Percentiles rank a stretch among this genome's conserved stretches.
Conservation (phyloP, 192 early-diverging fungal species). For the Coemansia sp. region DNA sequence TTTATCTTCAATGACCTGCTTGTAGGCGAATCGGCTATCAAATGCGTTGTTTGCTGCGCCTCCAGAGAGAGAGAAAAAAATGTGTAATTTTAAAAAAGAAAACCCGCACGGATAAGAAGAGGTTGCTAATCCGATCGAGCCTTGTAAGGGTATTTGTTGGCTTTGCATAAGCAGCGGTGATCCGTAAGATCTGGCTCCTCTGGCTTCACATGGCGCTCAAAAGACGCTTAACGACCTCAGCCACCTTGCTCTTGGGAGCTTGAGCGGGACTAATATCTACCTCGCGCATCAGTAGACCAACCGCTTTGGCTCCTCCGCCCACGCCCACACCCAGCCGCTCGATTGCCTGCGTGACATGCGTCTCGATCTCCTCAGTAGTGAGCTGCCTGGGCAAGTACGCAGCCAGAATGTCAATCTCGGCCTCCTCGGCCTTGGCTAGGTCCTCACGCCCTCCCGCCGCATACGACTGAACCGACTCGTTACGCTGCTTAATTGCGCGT, state of each 20-base stretch:
- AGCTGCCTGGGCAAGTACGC: constrained; percentile 82
- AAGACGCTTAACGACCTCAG: constrained; percentile 73
- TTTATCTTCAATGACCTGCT: not conserved
- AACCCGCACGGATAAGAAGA: not conserved
- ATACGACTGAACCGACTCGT: constrained; percentile 76
- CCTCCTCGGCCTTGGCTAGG: constrained; percentile 70
- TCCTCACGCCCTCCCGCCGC: constrained; percentile 69
- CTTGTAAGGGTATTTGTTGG: not conserved
- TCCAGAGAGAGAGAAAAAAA: not conserved
- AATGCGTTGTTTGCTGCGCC: not conserved
- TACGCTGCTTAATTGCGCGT: constrained; percentile 78
- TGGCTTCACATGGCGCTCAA: constrained; percentile 28
- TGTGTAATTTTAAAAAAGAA: not conserved
- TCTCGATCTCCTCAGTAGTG: constrained; percentile 71
- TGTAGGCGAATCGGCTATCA: not conserved
- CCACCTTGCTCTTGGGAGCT: constrained; percentile 79
- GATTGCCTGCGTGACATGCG: constrained; percentile 59
- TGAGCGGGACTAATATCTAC: constrained; percentile 67
- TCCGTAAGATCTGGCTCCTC: not conserved
- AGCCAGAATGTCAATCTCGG: constrained; percentile 68
- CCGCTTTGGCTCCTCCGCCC: constrained; percentile 62
- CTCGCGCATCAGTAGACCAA: constrained; percentile 89
- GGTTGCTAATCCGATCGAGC: not conserved
- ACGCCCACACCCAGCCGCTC: constrained; percentile 25
- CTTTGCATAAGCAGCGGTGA: constrained; percentile 7